phyloP scores from a whole-genome alignment of 495 filamentous ascomycete species.

The Gamarada debralockiae region DNA sequence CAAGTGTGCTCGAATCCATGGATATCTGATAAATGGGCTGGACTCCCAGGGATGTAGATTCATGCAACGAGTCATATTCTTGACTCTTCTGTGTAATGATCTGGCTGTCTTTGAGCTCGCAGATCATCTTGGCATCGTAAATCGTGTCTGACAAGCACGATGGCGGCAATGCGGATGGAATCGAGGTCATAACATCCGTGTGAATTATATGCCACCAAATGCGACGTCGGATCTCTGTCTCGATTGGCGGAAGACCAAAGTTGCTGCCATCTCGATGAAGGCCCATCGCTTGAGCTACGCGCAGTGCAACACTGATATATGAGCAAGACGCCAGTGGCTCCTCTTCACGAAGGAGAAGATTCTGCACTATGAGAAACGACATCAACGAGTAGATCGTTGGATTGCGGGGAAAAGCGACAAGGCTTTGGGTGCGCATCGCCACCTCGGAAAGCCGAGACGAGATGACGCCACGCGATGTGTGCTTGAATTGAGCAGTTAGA shows the following conservation, averaged over 20 bases:
- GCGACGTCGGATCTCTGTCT: slow-evolving; percentile 33
- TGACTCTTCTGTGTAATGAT: too few species aligned
- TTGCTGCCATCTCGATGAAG: slow-evolving; percentile 42
- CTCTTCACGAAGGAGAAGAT: neutral
- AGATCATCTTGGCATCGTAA: neutral
- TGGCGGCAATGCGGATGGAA: neutral
- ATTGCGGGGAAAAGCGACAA: neutral
- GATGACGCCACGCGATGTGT: neutral
- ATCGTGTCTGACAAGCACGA: neutral
- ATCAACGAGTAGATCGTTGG: neutral
- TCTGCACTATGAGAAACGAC: neutral
- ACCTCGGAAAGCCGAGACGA: neutral
- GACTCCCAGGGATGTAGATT: too few species aligned
- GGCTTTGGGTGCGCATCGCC: neutral
- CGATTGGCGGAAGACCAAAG: slow-evolving; percentile 36
- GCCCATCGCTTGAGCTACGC: slow-evolving; percentile 41
- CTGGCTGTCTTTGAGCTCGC: neutral
- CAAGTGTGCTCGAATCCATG: too few species aligned
- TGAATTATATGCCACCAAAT: slow-evolving; percentile 30
- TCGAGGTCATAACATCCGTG: neutral
- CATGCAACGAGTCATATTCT: too few species aligned
- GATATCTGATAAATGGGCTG: too few species aligned
- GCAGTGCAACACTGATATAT: neutral
- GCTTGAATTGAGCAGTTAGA: neutral
- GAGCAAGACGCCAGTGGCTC: neutral